These are phyloP conservation scores for Populus ilicifolia DNA, from an alignment of 345 rosid species.

Conservation along the genomic window DNA sequence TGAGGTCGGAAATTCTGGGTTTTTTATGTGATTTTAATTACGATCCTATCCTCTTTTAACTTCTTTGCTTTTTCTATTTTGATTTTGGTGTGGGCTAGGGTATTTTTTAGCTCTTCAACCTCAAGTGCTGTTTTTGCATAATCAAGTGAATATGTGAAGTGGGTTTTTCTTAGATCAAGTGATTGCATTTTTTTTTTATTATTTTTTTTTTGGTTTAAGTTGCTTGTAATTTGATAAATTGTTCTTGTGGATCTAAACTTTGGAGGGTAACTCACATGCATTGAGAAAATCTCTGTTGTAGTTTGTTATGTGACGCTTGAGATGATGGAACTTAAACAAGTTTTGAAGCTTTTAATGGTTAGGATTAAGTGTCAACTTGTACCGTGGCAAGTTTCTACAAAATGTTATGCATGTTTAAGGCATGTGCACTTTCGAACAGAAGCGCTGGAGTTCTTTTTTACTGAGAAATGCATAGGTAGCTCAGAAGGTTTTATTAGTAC, in stretches of 20 bases:
- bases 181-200: not conserved
- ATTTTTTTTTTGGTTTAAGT: not conserved
- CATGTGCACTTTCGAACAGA: not conserved
- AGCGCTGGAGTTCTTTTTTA: not conserved
- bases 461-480: not conserved
- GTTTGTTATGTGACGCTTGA: conserved; percentile 3
- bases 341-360: not conserved
- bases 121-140: conserved; percentile 5
- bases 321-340: conserved; percentile 1
- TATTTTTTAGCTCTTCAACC: conserved; percentile 1
- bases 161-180: conserved; percentile 15
- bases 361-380: not conserved
- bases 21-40: conserved; percentile 17
- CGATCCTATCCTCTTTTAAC: conserved; percentile 18
- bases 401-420: not conserved
- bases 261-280: not conserved
- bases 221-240: not conserved
- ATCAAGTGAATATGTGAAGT: conserved; percentile 14
- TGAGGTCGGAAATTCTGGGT: conserved; percentile 30
- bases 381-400: not conserved
- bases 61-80: not conserved
- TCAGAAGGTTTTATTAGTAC: not conserved
- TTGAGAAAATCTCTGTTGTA: conserved; percentile 5
- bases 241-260: conserved; percentile 28
- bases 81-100: conserved; percentile 11